Conservation (phyloP, 352 stramenopile species). For the Globisporangium lucens region DNA sequence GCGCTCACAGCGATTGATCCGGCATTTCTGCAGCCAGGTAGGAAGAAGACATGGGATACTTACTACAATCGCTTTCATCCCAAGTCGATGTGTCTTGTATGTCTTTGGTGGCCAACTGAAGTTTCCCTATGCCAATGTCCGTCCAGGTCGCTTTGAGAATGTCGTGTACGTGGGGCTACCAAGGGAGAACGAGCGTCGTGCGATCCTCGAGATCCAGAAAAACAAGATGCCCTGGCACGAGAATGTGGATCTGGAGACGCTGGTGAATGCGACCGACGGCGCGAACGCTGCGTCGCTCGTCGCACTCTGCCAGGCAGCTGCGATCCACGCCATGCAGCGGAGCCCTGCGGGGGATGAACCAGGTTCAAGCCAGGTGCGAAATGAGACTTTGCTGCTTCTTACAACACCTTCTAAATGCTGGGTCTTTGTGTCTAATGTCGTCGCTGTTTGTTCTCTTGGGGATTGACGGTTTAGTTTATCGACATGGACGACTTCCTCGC, state of each 20-base stretch:
- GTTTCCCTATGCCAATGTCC: not conserved
- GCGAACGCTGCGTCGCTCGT: slow-evolving; percentile 75
- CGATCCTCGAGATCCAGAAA: slow-evolving; percentile 66
- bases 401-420: too few species aligned
- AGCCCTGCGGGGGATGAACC: slow-evolving; percentile 20
- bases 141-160: slow-evolving; percentile 78
- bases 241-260: slow-evolving; percentile 39
- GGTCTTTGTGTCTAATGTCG: not conserved
- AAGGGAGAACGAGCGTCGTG: slow-evolving; percentile 38
- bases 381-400: not conserved
- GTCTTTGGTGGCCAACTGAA: not conserved
- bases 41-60: not conserved
- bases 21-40: slow-evolving; percentile 80
- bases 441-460: not conserved
- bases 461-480: slow-evolving; percentile 20
- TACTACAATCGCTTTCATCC: not conserved
- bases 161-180: slow-evolving; percentile 74
- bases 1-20: slow-evolving; percentile 69
- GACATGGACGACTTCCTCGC: slow-evolving; percentile 42
- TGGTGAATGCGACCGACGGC: slow-evolving; percentile 57
- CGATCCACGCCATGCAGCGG: slow-evolving; percentile 73
- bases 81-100: not conserved
- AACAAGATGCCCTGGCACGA: slow-evolving; percentile 68
- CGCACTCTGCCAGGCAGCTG: slow-evolving; percentile 63
- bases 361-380: slow-evolving; percentile 21